phyloP scores from a whole-genome alignment of 83 land plant species.

The Larix sibirica region DNA sequence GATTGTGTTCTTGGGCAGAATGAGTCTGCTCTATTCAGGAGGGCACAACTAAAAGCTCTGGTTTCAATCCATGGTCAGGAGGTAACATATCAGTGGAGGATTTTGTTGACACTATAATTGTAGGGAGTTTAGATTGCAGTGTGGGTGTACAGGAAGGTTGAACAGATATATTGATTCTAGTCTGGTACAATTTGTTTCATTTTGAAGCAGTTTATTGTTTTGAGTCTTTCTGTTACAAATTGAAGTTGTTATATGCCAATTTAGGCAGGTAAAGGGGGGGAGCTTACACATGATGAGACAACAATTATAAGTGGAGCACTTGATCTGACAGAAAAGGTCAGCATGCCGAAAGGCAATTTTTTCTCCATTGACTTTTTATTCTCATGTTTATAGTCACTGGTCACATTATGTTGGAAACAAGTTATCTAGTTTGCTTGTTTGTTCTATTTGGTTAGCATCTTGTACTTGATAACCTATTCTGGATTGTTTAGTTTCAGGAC shows the following conservation, averaged over 20 bases:
- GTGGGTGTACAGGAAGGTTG: not conserved
- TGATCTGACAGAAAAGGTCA: conserved; percentile 92
- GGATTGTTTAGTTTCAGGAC: not conserved
- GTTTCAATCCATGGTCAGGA: conserved; percentile 93
- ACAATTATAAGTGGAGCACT: conserved; percentile 98
- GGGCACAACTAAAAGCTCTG: conserved; percentile 96
- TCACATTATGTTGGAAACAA: not conserved
- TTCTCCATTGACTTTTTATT: conserved; percentile 5
- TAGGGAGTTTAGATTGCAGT: not conserved
- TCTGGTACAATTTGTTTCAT: not conserved
- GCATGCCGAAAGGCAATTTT: conserved; percentile 16
- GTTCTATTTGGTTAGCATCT: not conserved
- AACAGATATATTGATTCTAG: not conserved
- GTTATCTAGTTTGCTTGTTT: conserved; percentile 8
- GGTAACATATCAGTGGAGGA: conserved; percentile 30
- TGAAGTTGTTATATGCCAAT: not conserved
- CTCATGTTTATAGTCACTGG: not conserved
- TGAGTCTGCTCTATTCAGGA: conserved; percentile 87
- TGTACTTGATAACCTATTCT: not conserved
- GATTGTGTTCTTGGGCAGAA: conserved; percentile 85
- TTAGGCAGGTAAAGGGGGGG: conserved; percentile 99
- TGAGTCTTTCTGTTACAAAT: not conserved
- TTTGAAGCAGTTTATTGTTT: not conserved
- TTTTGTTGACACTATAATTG: not conserved
- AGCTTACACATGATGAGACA: conserved; percentile 96